Conservation (phyloP, 495 filamentous ascomycete genomes). For the Acidiella bohemica region DNA sequence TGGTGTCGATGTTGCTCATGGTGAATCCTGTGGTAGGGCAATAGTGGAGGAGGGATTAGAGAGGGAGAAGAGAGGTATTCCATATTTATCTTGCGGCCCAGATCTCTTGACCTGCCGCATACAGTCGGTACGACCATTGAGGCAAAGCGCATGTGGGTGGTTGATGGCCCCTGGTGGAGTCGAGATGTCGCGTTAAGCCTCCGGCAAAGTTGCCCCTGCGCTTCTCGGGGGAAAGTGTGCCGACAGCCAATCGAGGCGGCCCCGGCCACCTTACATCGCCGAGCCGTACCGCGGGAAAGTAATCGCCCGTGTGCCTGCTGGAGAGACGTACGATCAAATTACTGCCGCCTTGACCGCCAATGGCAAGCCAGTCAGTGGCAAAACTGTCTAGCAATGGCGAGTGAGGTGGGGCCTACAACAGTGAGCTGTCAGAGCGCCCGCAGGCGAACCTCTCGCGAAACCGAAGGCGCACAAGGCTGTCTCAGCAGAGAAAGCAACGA, state of each 20-base stretch:
- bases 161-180: neutral
- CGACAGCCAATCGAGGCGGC: too few relatives aligned
- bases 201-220: neutral
- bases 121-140: too few relatives aligned
- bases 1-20: constrained; percentile 14
- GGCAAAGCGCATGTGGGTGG: too few relatives aligned
- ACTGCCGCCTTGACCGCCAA: neutral
- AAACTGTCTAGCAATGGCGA: constrained; percentile 8
- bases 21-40: neutral
- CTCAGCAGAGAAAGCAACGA: neutral
- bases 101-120: too few relatives aligned
- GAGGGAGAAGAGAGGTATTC: neutral
- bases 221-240: too few relatives aligned
- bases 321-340: constrained; percentile 12
- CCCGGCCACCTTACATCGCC: neutral
- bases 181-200: neutral
- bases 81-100: too few relatives aligned
- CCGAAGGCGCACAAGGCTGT: neutral
- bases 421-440: neutral
- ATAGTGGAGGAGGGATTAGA: neutral
- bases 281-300: constrained; percentile 1
- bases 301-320: constrained; percentile 4
- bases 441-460: neutral
- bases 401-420: constrained; percentile 9
- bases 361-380: constrained; percentile 5